A percentile compares a stretch with the other conserved stretches of the same genome.
Evolutionary conservation across 78 protist genomes (phyloP).

Genomic region (Dictyostelium capitatum): DNA sequence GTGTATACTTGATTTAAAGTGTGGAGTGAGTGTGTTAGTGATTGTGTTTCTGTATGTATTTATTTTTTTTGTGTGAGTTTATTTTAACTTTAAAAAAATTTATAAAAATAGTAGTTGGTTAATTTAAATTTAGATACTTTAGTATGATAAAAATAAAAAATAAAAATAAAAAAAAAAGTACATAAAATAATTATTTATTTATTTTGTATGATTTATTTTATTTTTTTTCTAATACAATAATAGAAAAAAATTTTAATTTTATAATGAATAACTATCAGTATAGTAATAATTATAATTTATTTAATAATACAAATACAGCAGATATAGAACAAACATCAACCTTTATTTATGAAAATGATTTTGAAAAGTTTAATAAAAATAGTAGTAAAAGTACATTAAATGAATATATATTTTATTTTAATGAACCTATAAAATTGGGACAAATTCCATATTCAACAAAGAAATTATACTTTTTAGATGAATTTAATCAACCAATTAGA

Average conservation of each 20-base stretch:
- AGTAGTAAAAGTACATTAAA: not conserved
- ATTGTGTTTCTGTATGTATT: no score
- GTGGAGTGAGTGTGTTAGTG: no score
- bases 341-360: not conserved
- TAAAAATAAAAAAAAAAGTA: not conserved
- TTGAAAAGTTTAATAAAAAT: not conserved
- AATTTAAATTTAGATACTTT: no score
- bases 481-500: not conserved
- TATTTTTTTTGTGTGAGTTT: no score
- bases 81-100: no score
- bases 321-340: not conserved
- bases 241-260: not conserved
- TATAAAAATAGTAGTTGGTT: no score
- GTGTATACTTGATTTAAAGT: no score
- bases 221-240: no score
- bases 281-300: not conserved
- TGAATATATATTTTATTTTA: not conserved
- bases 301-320: no score
- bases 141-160: not conserved
- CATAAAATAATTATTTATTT: not conserved
- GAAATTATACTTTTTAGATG: not conserved
- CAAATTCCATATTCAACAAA: constrained; percentile 6
- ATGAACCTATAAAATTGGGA: constrained; percentile 2
- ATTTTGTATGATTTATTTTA: not conserved
- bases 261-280: not conserved